Conservation (phyloP, 768 basidiomycete genomes). For the Leccinum ochraceum region DNA sequence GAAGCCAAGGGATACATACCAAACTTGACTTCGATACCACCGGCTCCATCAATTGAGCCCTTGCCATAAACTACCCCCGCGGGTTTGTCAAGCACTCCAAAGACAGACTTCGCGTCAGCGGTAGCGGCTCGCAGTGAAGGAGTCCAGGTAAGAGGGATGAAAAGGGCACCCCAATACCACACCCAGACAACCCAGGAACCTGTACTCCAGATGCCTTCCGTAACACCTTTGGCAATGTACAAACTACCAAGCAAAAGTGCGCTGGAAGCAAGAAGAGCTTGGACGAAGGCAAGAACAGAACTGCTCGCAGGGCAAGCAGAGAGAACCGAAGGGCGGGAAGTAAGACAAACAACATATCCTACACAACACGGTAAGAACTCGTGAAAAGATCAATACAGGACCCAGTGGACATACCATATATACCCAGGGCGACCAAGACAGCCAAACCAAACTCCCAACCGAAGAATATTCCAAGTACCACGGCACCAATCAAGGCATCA, state of each 20-base stretch:
- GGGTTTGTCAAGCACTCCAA: slow-evolving; percentile 78
- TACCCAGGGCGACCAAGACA: slow-evolving; percentile 70
- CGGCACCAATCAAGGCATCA: slow-evolving; percentile 73
- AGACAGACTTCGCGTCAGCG: slow-evolving; percentile 75
- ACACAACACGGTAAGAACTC: neutral
- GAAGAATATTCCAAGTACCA: slow-evolving; percentile 62
- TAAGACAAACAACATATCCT: slow-evolving; percentile 23
- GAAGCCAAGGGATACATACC: slow-evolving; percentile 51
- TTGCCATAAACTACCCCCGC: slow-evolving; percentile 83
- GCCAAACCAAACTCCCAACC: slow-evolving; percentile 68
- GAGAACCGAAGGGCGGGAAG: slow-evolving; percentile 11
- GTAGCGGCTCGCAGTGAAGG: slow-evolving; percentile 69
- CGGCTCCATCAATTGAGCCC: slow-evolving; percentile 70
- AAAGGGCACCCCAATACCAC: slow-evolving; percentile 15
- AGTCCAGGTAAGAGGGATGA: slow-evolving; percentile 35
- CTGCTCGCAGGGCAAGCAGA: slow-evolving; percentile 6
- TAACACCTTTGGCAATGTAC: slow-evolving; percentile 31
- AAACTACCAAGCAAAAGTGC: slow-evolving; percentile 74
- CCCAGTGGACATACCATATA: slow-evolving; percentile 56
- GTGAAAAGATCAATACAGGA: neutral
- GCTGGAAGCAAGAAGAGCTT: slow-evolving; percentile 78
- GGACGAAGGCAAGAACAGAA: slow-evolving; percentile 41
- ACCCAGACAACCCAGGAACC: slow-evolving; percentile 32
- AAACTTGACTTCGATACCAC: slow-evolving; percentile 84
- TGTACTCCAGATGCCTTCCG: slow-evolving; percentile 30